phyloP scores from a whole-genome alignment of 2,329 filamentous ascomycete species.

The Aspergillus brasiliensis region DNA sequence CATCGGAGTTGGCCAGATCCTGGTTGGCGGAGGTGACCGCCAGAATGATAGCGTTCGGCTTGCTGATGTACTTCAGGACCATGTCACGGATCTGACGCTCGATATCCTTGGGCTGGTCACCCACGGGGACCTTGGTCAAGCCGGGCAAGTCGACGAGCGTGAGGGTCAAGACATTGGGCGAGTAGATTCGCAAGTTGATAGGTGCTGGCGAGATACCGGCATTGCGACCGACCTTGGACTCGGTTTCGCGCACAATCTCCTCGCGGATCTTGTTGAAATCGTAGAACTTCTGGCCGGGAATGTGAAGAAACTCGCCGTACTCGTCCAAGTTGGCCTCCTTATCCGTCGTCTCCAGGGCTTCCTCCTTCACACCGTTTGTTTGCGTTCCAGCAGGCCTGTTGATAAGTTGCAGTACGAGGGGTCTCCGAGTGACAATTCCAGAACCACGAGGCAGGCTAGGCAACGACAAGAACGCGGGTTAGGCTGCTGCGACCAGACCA shows the following conservation, averaged over 20 bases:
- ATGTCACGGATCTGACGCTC: conserved; percentile 96
- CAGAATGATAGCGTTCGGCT: conserved; percentile 96
- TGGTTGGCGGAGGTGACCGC: conserved; percentile 96
- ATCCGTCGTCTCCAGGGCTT: conserved; percentile 69
- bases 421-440: conserved; percentile 94
- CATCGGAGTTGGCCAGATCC: conserved; percentile 97
- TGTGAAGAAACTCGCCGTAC: conserved; percentile 98
- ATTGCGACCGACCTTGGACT: conserved; percentile 94
- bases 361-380: conserved; percentile 70
- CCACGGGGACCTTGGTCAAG: conserved; percentile 93
- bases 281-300: conserved; percentile 94
- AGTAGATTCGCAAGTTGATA: conserved; percentile 98
- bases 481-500: conserved; percentile 23
- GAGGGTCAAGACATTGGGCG: conserved; percentile 93
- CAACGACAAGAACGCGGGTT: conserved; percentile 20
- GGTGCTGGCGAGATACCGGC: conserved; percentile 93
- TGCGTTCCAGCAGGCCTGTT: conserved; percentile 73
- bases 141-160: conserved; percentile 96
- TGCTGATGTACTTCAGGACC: conserved; percentile 98
- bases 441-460: conserved; percentile 89
- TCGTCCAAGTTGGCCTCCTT: conserved; percentile 90
- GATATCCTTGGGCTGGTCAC: conserved; percentile 94
- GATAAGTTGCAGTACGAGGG: conserved; percentile 96
- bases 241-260: conserved; percentile 95
- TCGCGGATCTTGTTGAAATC: conserved; percentile 99